A percentile compares a stretch with the other conserved stretches of the same genome.
Evolutionary conservation across 2,329 filamentous ascomycete genomes (phyloP).

Genomic region (Pseudocercospora vitis): DNA sequence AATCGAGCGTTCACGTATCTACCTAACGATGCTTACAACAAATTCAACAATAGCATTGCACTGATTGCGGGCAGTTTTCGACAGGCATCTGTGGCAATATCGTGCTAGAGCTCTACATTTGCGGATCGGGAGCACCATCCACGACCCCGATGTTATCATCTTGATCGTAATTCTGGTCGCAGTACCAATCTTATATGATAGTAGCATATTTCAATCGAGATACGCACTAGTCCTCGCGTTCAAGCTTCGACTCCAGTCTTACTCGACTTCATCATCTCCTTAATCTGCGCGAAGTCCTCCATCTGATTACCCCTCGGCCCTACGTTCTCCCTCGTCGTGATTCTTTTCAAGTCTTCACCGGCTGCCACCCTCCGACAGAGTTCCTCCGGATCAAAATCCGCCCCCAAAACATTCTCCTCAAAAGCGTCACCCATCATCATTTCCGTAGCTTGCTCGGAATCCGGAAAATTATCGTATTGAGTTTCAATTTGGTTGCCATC

Average conservation of each 20-base stretch:
- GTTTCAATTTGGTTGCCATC: conserved; percentile 29
- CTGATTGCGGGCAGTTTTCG: too few relatives aligned
- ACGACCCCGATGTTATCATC: neutral
- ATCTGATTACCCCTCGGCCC: neutral
- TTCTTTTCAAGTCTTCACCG: conserved; percentile 23
- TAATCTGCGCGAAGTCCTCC: conserved; percentile 1
- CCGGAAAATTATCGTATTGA: conserved; percentile 30
- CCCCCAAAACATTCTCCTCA: conserved; percentile 46
- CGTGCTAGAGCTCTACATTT: neutral
- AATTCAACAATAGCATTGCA: conserved; percentile 10
- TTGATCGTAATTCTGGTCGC: neutral
- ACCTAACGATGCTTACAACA: neutral
- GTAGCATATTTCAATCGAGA: neutral
- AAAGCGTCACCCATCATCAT: conserved; percentile 45
- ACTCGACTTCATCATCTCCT: conserved; percentile 7
- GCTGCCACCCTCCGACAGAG: conserved; percentile 34
- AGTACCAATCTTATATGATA: neutral
- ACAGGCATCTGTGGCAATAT: neutral
- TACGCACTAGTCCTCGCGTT: neutral
- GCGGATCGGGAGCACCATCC: too few relatives aligned
- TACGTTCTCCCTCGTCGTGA: conserved; percentile 16
- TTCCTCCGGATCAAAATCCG: conserved; percentile 49
- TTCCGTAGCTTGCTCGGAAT: conserved; percentile 37
- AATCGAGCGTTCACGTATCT: conserved; percentile 10
- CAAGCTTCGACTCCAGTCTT: neutral